These are phyloP conservation scores for Neonectria magnoliae DNA, from an alignment of 2,329 filamentous ascomycete species.

Conservation along the genomic window DNA sequence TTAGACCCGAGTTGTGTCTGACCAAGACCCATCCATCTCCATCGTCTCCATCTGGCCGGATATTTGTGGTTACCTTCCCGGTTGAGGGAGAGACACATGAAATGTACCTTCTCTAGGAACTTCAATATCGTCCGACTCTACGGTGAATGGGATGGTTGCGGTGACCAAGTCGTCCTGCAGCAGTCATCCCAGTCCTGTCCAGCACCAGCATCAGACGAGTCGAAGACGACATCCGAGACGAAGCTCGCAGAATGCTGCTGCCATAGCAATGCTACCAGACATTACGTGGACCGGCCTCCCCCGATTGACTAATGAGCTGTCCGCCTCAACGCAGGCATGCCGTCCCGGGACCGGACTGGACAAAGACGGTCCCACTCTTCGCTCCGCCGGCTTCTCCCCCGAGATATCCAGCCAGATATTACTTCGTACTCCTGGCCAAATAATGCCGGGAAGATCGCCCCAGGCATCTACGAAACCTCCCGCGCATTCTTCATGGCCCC, in stretches of 20 bases:
- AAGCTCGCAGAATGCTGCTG: constrained; percentile 7
- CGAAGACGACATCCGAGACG: constrained; percentile 3
- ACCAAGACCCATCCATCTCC: constrained; percentile 7
- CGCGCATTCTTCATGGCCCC: neutral
- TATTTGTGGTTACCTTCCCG: constrained; percentile 3
- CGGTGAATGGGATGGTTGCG: constrained; percentile 8
- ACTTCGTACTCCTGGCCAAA: neutral
- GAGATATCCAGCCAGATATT: constrained; percentile 24
- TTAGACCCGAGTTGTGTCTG: constrained; percentile 6
- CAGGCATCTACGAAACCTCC: constrained; percentile 1
- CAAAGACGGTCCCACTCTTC: constrained; percentile 23
- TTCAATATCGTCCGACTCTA: constrained; percentile 11
- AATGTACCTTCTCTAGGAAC: neutral
- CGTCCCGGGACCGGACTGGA: constrained; percentile 39
- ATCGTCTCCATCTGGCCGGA: constrained; percentile 9
- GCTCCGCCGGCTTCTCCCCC: constrained; percentile 19
- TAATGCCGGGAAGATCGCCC: constrained; percentile 5
- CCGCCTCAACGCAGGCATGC: constrained; percentile 34
- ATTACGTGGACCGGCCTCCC: constrained; percentile 25
- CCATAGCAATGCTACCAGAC: constrained; percentile 23
- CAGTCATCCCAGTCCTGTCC: constrained; percentile 5
- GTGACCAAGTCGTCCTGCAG: constrained; percentile 11
- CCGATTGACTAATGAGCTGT: constrained; percentile 37
- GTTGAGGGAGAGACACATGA: constrained; percentile 11
- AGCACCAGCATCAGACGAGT: constrained; percentile 1